These are phyloP conservation scores for Podaxis carcinomalis DNA, from an alignment of 768 basidiomycete genomes.

Conservation along the genomic window DNA sequence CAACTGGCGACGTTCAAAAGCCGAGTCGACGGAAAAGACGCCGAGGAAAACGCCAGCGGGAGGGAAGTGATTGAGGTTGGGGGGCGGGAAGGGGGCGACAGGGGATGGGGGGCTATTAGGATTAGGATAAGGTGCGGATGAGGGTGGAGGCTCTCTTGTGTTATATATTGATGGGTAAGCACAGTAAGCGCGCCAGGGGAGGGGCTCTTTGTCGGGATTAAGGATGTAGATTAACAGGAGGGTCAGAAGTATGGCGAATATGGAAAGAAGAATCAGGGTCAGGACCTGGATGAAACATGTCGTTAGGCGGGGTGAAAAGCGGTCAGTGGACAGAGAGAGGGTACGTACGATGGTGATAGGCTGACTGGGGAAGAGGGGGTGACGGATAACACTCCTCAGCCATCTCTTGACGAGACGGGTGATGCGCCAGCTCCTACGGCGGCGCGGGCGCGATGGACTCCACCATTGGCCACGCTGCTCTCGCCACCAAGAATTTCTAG, in stretches of 20 bases:
- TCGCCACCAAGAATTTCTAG: conserved; percentile 34
- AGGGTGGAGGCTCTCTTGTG: conserved; percentile 38
- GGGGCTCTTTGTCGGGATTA: conserved; percentile 92
- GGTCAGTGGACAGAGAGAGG: conserved; percentile 4
- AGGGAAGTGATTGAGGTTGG: conserved; percentile 64
- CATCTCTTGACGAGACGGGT: conserved; percentile 51
- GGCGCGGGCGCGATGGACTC: conserved; percentile 46
- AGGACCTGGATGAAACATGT: conserved; percentile 22
- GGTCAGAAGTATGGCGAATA: conserved; percentile 81
- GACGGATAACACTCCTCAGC: conserved; percentile 53
- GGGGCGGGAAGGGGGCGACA: conserved; percentile 59
- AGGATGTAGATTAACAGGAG: conserved; percentile 87
- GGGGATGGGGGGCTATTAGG: conserved; percentile 29
- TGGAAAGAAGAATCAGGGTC: conserved; percentile 59
- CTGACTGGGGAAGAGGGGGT: conserved; percentile 75
- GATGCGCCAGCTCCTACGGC: conserved; percentile 43
- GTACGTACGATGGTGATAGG: conserved; percentile 74
- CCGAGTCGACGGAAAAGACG: conserved; percentile 85
- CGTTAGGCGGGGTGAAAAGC: background rate
- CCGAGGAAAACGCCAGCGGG: conserved; percentile 88
- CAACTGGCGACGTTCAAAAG: conserved; percentile 80
- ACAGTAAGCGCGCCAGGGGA: conserved; percentile 95
- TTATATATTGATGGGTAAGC: conserved; percentile 51
- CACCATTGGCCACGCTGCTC: conserved; percentile 57
- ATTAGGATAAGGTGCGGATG: conserved; percentile 31